Evolutionary conservation across 2,329 filamentous ascomycete species (phyloP).

Genomic region (Penicillium sp.): DNA sequence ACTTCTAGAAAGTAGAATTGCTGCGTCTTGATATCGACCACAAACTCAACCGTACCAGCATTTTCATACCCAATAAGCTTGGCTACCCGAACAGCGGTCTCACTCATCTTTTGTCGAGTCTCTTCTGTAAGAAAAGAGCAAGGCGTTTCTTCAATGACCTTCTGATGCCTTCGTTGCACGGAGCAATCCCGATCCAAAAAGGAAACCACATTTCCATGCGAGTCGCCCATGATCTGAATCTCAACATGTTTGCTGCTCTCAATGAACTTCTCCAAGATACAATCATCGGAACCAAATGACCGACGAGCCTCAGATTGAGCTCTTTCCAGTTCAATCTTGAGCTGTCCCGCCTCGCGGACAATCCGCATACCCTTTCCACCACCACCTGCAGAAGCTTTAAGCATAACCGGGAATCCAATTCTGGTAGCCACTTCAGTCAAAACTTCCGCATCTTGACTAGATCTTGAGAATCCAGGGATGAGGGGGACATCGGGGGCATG

Average conservation of each 20-base stretch:
- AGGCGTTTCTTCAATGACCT: conserved; percentile 50
- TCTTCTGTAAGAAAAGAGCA: conserved; percentile 32
- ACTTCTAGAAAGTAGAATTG: conserved; percentile 50
- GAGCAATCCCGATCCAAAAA: conserved; percentile 52
- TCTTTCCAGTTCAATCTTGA: background rate
- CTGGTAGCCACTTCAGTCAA: conserved; percentile 11
- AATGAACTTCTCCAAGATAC: conserved; percentile 8
- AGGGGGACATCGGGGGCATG: conserved; percentile 29
- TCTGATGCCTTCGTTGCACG: conserved; percentile 51
- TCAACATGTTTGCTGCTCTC: conserved; percentile 12
- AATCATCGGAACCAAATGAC: background rate
- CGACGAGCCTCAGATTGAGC: background rate
- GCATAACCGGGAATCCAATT: conserved; percentile 16
- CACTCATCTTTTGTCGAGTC: conserved; percentile 34
- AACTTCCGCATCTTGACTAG: conserved; percentile 12
- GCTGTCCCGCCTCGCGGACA: background rate
- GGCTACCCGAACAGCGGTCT: conserved; percentile 27
- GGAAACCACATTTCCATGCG: conserved; percentile 38
- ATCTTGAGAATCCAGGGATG: conserved; percentile 24
- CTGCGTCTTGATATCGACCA: conserved; percentile 41
- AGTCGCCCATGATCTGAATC: conserved; percentile 8
- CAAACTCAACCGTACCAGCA: conserved; percentile 49
- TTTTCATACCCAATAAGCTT: conserved; percentile 35
- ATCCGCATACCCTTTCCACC: conserved; percentile 13
- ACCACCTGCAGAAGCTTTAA: conserved; percentile 9